Conservation (phyloP, 192 early-diverging fungal genomes). For the Coemansia sp. region DNA sequence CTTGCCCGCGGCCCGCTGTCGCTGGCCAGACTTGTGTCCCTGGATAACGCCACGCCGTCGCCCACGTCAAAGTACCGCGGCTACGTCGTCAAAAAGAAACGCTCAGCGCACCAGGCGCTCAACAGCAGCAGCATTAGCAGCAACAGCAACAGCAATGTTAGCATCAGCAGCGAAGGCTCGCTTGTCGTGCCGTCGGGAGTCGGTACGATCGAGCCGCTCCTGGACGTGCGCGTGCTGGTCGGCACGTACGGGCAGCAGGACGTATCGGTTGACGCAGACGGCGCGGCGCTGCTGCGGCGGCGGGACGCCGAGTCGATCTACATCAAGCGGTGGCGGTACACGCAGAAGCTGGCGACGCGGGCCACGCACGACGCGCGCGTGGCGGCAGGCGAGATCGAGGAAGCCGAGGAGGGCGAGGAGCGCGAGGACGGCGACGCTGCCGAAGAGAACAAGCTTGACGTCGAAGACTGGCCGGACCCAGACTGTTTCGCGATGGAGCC, state of each 20-base stretch:
- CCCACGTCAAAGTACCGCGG: conserved; percentile 40
- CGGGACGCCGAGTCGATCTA: conserved; percentile 42
- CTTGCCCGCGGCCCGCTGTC: conserved; percentile 4
- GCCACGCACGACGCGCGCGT: conserved; percentile 28
- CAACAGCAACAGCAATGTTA: not conserved
- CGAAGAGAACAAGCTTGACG: conserved; percentile 7
- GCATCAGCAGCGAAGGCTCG: not conserved
- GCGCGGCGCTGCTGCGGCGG: conserved; percentile 11
- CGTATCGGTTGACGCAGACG: conserved; percentile 8
- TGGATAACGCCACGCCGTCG: conserved; percentile 19
- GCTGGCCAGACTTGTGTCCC: conserved; percentile 19
- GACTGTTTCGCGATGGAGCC: conserved; percentile 28
- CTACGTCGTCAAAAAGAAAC: conserved; percentile 46
- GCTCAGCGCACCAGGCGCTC: conserved; percentile 3
- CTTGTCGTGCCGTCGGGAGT: conserved; percentile 24
- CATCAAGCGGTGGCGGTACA: conserved; percentile 42
- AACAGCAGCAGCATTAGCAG: not conserved
- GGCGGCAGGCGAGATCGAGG: conserved; percentile 45
- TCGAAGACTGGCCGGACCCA: conserved; percentile 44
- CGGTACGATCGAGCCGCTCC: conserved; percentile 32
- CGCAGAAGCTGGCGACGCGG: conserved; percentile 30
- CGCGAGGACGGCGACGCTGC: conserved; percentile 33
- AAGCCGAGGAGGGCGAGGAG: conserved; percentile 50
- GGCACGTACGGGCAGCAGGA: conserved; percentile 43
- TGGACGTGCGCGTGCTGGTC: conserved; percentile 25